Percentiles rank a stretch among this genome's conserved stretches.
phyloP scores from a whole-genome alignment of 208 protist species.

The Novymonas esmeraldas region DNA sequence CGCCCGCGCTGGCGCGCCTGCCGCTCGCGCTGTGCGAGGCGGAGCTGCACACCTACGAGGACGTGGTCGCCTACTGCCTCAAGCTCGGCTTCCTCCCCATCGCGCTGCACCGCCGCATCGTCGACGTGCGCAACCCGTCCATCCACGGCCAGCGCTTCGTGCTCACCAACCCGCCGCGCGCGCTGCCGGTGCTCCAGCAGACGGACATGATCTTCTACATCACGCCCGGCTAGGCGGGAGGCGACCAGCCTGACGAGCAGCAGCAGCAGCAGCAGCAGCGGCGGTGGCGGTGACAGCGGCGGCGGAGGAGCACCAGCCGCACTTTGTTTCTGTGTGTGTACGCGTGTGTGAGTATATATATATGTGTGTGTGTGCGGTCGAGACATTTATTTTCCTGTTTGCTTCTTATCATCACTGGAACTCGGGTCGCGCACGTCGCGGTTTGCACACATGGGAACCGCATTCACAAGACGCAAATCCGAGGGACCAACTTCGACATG shows the following conservation, averaged over 20 bases:
- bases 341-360: too few relatives aligned
- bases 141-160: constrained; percentile 81
- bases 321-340: too few relatives aligned
- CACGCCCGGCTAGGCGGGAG: constrained; percentile 43
- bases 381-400: too few relatives aligned
- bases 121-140: constrained; percentile 51
- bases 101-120: constrained; percentile 72
- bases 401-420: too few relatives aligned
- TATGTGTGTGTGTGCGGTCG: too few relatives aligned
- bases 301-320: too few relatives aligned
- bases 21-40: constrained; percentile 52
- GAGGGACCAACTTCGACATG: too few relatives aligned
- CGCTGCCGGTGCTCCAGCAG: constrained; percentile 54
- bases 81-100: constrained; percentile 71
- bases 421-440: too few relatives aligned
- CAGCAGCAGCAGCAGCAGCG: not conserved
- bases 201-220: constrained; percentile 78
- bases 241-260: not conserved
- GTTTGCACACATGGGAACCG: too few relatives aligned
- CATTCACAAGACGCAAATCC: too few relatives aligned
- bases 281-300: too few relatives aligned
- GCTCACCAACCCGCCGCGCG: constrained; percentile 77
- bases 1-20: constrained; percentile 63
- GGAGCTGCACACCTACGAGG: constrained; percentile 69
- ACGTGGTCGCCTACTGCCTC: constrained; percentile 73